These are phyloP conservation scores for Orychophragmus violaceus DNA, from an alignment of 345 rosid species.

Conservation along the genomic window DNA sequence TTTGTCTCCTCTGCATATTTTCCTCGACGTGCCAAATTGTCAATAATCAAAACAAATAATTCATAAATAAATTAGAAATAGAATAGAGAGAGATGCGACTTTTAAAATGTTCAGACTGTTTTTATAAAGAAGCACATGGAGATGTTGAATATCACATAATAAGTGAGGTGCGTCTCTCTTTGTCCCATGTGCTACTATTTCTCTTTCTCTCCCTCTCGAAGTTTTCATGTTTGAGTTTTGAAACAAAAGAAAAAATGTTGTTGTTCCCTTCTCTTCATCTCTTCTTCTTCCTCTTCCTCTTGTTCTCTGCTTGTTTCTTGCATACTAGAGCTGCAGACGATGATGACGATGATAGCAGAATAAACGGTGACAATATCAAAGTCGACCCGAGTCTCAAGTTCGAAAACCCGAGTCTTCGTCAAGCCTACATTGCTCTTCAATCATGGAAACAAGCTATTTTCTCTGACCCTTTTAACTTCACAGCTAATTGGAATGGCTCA, in stretches of 20 bases:
- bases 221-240: background rate
- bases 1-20: conserved; percentile 21
- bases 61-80: background rate
- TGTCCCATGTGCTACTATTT: conserved; percentile 22
- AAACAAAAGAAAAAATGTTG: conserved; percentile 10
- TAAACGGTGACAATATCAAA: conserved; percentile 2
- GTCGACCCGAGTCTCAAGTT: conserved; percentile 42
- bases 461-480: conserved; percentile 74
- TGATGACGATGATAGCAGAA: background rate
- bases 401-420: conserved; percentile 51
- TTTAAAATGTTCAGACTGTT: background rate
- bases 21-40: conserved; percentile 25
- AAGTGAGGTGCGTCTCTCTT: conserved; percentile 26
- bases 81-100: background rate
- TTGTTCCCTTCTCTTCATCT: conserved; percentile 5
- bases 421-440: conserved; percentile 67
- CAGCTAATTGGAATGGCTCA: conserved; percentile 52
- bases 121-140: conserved; percentile 31
- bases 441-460: conserved; percentile 63
- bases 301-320: conserved; percentile 19
- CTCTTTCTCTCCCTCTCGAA: conserved; percentile 9
- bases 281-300: conserved; percentile 18
- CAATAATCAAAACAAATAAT: background rate
- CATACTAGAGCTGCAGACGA: background rate
- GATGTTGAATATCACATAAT: conserved; percentile 25